Base-by-base conservation (phyloP, 129 eudicot genomes). In the Pulicaria dysenterica region DNA sequence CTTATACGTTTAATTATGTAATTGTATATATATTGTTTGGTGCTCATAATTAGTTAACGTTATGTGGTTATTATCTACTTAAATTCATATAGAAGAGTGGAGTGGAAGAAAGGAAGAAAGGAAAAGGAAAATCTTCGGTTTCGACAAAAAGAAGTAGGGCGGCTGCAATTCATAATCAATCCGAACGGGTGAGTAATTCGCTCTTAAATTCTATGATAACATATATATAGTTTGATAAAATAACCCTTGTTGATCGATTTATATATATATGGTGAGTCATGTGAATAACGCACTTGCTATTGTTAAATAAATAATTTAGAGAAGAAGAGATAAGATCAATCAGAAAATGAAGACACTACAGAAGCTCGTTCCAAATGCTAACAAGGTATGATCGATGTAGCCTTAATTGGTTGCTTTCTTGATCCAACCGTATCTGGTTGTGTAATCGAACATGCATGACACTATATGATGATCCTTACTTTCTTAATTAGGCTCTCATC, bases 341-440 rank as follows among this genome's bases (percentile, higher is more conserved):
- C 92, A 89, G 60, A 89, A 80, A 75, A 92, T 92, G 98, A 89
- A 89, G 88, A 89, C 96, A 24, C 57, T 92, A 74, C 98, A 92
- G 78, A 92, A 89, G 80, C 72, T 92, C 73, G 96, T 92, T 70
- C 98, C 98, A 44, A 89, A 87, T 76, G 89, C 98, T 55, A 92
- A 87, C 62, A 92, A 92, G 98, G 98, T 92, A 75, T 31, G 31
- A 24, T 24, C 31, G 31, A 24, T 24, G 2, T 24, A 24, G 31
- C 31, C 31, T 24, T 24, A 24, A 17, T 6, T 11, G 3, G 2
- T 49, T 38, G 3, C 8, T 49, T 17, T 70, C 75, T 56, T 34
- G 31, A 55, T 41, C 56, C 41, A 36, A 55, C 8, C 14, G n/a
- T n/a, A n/a, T n/a, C n/a, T n/a, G n/a, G n/a, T n/a, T n/a, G n/a